phyloP scores from a whole-genome alignment of 2,329 filamentous ascomycete species.

The Madurella fahalii region DNA sequence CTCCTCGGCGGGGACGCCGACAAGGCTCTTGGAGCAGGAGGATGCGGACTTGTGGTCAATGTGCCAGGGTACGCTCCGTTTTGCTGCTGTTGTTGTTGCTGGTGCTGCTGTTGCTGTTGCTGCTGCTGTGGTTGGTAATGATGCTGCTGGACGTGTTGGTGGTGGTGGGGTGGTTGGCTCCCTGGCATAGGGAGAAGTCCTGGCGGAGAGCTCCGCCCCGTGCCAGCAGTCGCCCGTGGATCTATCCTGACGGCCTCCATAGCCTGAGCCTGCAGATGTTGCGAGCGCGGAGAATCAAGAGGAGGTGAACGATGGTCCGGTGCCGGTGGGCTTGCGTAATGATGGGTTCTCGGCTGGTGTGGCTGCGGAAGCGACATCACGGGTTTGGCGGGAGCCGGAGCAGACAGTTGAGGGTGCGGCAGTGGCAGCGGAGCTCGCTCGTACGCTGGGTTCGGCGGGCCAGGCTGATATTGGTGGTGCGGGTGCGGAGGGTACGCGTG shows the following conservation, averaged over 20 bases:
- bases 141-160: too few species aligned
- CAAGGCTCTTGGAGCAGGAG: conserved; percentile 30
- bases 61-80: conserved; percentile 27
- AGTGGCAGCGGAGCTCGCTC: conserved; percentile 38
- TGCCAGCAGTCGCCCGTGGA: conserved; percentile 27
- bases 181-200: conserved; percentile 43
- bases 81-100: conserved; percentile 1
- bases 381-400: conserved; percentile 29
- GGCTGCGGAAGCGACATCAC: conserved; percentile 31
- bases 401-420: conserved; percentile 26
- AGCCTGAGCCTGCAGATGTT: conserved; percentile 42
- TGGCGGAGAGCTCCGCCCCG: conserved; percentile 35
- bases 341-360: conserved; percentile 14
- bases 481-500: conserved; percentile 21
- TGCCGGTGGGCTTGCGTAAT: conserved; percentile 20
- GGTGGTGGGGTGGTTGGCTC: conserved; percentile 28
- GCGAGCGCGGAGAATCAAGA: conserved; percentile 42
- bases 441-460: conserved; percentile 30
- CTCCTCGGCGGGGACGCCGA: conserved; percentile 48
- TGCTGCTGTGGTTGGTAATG: neutral
- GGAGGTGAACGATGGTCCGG: conserved; percentile 18
- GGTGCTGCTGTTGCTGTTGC: conserved; percentile 1
- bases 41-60: neutral
- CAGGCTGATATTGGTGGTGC: conserved; percentile 21
- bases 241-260: conserved; percentile 37